A percentile compares a stretch with the other conserved stretches of the same genome.
Conservation (phyloP, 2,329 filamentous ascomycete genomes). For the Conoideocrella luteorostrata region DNA sequence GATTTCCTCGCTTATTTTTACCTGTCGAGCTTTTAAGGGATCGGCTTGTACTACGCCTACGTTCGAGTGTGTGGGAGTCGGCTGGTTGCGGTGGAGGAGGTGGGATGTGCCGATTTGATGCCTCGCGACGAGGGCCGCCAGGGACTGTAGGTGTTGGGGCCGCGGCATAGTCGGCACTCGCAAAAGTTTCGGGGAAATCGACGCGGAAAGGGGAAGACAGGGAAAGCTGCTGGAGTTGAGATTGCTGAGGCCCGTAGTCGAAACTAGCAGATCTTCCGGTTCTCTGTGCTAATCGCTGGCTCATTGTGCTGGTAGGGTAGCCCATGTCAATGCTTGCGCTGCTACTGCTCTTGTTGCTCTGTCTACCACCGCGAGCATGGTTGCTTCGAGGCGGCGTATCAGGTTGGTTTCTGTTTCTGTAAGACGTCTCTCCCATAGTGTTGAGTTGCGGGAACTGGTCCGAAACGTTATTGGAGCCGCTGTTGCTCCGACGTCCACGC, state of each 20-base stretch:
- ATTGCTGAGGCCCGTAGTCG: constrained; percentile 48
- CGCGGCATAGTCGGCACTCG: constrained; percentile 65
- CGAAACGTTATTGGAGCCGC: constrained; percentile 68
- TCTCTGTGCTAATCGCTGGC: constrained; percentile 50
- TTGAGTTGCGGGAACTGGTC: constrained; percentile 54
- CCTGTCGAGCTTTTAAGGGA: constrained; percentile 46
- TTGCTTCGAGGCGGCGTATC: constrained; percentile 35
- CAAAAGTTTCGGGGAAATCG: constrained; percentile 43
- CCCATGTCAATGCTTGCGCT: constrained; percentile 61
- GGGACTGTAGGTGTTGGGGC: constrained; percentile 83
- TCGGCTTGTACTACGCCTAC: constrained; percentile 49
- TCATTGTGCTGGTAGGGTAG: constrained; percentile 50
- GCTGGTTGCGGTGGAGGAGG: constrained; percentile 32
- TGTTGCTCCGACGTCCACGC: constrained; percentile 68
- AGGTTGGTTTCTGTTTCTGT: constrained; percentile 27
- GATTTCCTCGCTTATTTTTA: constrained; percentile 21
- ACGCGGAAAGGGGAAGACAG: constrained; percentile 35
- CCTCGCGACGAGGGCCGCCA: constrained; percentile 60
- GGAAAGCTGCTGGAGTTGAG: constrained; percentile 19
- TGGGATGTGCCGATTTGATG: constrained; percentile 24
- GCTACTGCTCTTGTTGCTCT: constrained; percentile 68
- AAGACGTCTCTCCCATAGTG: constrained; percentile 48
- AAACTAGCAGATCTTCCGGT: constrained; percentile 64
- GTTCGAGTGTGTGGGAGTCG: constrained; percentile 37
- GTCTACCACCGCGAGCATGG: constrained; percentile 48